Evolutionary conservation across 352 stramenopile species (phyloP), one percentile per base, ranked within the genome.

Genomic region (Globisporangium abappressorium): DNA sequence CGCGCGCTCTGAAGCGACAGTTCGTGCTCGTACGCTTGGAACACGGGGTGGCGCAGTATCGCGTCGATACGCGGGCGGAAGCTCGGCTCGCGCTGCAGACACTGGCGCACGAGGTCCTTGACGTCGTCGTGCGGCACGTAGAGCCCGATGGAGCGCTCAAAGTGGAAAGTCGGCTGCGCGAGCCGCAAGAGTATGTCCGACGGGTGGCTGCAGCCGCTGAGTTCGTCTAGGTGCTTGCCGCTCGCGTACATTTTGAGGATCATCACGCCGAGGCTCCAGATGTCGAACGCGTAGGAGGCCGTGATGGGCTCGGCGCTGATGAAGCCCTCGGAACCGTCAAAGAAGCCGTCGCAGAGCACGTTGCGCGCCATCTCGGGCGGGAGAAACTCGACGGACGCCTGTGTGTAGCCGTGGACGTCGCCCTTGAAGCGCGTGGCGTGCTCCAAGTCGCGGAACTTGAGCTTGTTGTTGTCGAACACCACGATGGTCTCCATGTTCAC

Each of bases 251-350:
- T 70, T 57, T 89, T 87, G 22, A 91, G 67, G 2, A 89, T 78
- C 14, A 87, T 71, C 18, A 89, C 73, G 0, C 84, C 82, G 22
- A 91, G 67, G 57, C 79, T 80, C 84, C 84, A 92, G 15, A 86
- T 69, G 66, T 92, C 84, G 36, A 85, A 74, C 9, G 80, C 69
- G 47, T 74, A 65, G n/a, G 63, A 74, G 33, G 64, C 66, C 41
- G 64, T 55, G 14, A 65, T 46, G 64, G n/a, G 60, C 49, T 15
- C 60, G n/a, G 8, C 26, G 33, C 24, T 70, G 62, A 60, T 59
- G 36, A 36, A 69, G 18, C 12, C 63, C 36, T 69, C 59, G 22
- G 59, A 51, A 15, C 63, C 55, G 14, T 54, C 66, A n/a, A 36
- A 76, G 70, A 53, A 60, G 30, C 61, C 61, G 14, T 62, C 34